Conservation (phyloP, 208 protist genomes). For the Endotrypanum monterogeii region DNA sequence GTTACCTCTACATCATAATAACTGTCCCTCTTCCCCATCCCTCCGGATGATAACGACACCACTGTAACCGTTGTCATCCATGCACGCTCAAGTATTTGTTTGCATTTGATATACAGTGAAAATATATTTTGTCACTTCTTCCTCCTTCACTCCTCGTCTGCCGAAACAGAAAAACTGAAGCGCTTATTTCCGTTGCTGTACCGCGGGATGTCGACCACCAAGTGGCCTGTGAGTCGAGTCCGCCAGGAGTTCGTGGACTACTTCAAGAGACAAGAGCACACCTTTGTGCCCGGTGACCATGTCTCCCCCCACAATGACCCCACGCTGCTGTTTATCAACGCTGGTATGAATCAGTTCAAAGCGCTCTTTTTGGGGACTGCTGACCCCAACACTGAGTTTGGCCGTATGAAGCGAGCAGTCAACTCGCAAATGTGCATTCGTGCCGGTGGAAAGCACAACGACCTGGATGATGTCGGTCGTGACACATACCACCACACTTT, state of each 20-base stretch:
- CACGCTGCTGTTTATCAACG: conserved; percentile 99
- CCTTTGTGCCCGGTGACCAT: conserved; percentile 89
- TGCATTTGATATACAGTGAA: not conserved
- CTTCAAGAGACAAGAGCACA: conserved; percentile 93
- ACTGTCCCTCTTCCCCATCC: not conserved
- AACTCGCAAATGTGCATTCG: conserved; percentile 99
- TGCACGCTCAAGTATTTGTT: not conserved
- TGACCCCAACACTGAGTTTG: conserved; percentile 93
- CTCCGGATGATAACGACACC: not conserved
- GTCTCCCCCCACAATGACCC: conserved; percentile 97
- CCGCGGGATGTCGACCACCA: conserved; percentile 34
- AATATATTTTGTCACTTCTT: not conserved
- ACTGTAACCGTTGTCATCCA: not conserved
- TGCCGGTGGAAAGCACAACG: conserved; percentile 99
- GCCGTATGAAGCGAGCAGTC: conserved; percentile 92
- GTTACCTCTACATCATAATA: not conserved
- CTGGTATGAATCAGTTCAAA: conserved; percentile 99
- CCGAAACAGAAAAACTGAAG: conserved; percentile 22
- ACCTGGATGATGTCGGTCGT: conserved; percentile 99
- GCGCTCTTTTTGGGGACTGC: conserved; percentile 96
- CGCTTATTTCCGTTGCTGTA: conserved; percentile 23
- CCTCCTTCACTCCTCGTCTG: conserved; percentile 8
- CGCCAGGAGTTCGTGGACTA: conserved; percentile 95
- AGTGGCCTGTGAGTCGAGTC: conserved; percentile 88
- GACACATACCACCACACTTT: conserved; percentile 99